Percentiles rank a stretch among this genome's conserved stretches.
phyloP scores from a whole-genome alignment of 345 rosid species.

The Clausena lansium region DNA sequence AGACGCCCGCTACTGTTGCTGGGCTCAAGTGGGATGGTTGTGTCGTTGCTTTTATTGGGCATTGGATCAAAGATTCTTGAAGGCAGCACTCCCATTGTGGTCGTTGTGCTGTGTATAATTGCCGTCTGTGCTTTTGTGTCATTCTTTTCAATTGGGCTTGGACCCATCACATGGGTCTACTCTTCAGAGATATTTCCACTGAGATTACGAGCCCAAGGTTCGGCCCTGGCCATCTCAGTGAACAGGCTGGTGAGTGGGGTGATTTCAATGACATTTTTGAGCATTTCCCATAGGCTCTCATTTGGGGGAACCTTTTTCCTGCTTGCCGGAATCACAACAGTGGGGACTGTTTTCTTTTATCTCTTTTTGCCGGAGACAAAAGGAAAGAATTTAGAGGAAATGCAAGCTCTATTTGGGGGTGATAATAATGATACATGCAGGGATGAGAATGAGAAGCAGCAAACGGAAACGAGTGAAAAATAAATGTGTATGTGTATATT shows the following conservation, averaged over 20 bases:
- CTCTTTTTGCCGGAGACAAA: slow-evolving; percentile 59
- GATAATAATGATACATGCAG: neutral
- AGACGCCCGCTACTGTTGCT: slow-evolving; percentile 59
- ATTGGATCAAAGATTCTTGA: slow-evolving; percentile 38
- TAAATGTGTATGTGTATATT: too few relatives aligned
- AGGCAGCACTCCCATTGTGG: slow-evolving; percentile 42
- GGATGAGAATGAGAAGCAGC: neutral
- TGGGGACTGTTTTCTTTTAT: slow-evolving; percentile 50
- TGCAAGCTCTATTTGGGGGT: slow-evolving; percentile 49
- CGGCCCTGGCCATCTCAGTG: slow-evolving; percentile 57
- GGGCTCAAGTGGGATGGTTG: slow-evolving; percentile 54
- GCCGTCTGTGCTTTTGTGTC: slow-evolving; percentile 55
- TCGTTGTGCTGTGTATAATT: slow-evolving; percentile 37
- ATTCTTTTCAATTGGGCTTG: slow-evolving; percentile 68
- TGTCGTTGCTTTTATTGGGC: slow-evolving; percentile 47
- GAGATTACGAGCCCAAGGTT: slow-evolving; percentile 70
- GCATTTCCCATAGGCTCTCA: slow-evolving; percentile 37
- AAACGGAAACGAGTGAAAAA: too few relatives aligned
- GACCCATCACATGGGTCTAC: slow-evolving; percentile 80
- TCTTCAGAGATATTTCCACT: slow-evolving; percentile 65
- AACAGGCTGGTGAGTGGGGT: slow-evolving; percentile 64
- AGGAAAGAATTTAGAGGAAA: slow-evolving; percentile 60
- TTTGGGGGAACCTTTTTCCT: slow-evolving; percentile 58
- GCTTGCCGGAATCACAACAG: slow-evolving; percentile 42
- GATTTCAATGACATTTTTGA: slow-evolving; percentile 59